Evolutionary conservation across 2,329 filamentous ascomycete genomes (phyloP), one percentile per base, ranked within the genome.

Genomic region (Podosphaera aphanis): DNA sequence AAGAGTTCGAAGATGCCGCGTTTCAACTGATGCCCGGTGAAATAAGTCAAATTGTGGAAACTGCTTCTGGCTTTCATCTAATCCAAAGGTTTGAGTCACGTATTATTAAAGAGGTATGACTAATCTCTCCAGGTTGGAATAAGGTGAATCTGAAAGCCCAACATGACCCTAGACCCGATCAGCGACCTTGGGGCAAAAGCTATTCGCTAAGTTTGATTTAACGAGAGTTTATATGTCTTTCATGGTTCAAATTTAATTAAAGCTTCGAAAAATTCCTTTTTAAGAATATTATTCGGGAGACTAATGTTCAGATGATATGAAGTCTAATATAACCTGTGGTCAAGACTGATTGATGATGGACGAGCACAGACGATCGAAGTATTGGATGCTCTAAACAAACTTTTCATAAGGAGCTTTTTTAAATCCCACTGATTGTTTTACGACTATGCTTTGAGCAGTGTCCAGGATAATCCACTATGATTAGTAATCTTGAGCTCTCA

Each of bases 1-100:
- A 86, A 67, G 88, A 94, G 64, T 98, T 98, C 59, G 90, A 98
- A 65, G 84, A 94, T 47, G 86, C 86, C 3, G 81, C 90, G 1
- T 98, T 98, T 64, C 78, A 73, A n/a, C 69, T 98, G 46, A 73
- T 86, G 62, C 78, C 79, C 2, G 86, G 85, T 29, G 74, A 94
- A 63, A 76, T 95, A 58, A 94, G 86, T 63, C 69, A 72, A 41
- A 70, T 94, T 33, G 80, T 95, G 11, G 82, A 93, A 63, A 94
- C 90, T 35, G 86, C 85, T 43, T 94, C 86, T 45, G 90, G 90
- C 1, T 68, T 95, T 58, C 90, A 98, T 66, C 68, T 98, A 64
- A 98, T 98, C 64, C 81, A 95, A 66, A 79, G 86, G 84, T 92
- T 52, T 36, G 52, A 43, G 13, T 27, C 8, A 40, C 38, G 7